Evolutionary conservation across 148 eudicot species (phyloP).

Genomic region (Cornus controversa): DNA sequence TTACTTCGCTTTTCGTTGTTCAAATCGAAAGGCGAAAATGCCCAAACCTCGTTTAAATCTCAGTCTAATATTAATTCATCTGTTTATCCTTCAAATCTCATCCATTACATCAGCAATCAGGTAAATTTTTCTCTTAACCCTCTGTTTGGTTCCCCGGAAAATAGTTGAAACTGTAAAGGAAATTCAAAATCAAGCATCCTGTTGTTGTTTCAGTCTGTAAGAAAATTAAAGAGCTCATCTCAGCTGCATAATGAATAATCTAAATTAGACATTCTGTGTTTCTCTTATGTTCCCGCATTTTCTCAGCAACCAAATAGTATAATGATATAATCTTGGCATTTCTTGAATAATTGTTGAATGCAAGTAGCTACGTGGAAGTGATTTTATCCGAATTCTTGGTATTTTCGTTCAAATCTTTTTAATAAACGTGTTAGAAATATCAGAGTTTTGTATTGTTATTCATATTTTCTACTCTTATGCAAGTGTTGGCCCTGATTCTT

Average conservation of each 20-base stretch:
- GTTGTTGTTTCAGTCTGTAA: background rate
- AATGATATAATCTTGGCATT: background rate
- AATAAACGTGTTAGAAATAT: no score
- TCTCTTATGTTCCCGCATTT: background rate
- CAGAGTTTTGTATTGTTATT: no score
- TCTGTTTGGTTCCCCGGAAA: background rate
- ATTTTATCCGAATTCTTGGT: no score
- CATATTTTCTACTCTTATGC: no score
- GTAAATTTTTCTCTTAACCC: background rate
- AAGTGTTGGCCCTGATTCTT: no score
- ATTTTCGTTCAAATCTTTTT: no score
- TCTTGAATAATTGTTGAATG: background rate
- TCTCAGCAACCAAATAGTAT: background rate
- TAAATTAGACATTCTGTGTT: background rate
- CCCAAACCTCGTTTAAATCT: constrained; percentile 8
- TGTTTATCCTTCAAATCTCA: background rate
- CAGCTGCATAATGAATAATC: background rate
- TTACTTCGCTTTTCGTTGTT: background rate
- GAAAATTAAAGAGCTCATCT: no score
- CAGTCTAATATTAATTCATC: background rate
- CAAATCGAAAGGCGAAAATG: constrained; percentile 12
- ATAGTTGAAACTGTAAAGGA: background rate
- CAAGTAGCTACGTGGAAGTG: background rate
- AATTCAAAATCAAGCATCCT: background rate
- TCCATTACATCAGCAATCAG: constrained; percentile 10